Evolutionary conservation across 768 basidiomycete genomes (phyloP).

Genomic region (Cytidiella melzeri): DNA sequence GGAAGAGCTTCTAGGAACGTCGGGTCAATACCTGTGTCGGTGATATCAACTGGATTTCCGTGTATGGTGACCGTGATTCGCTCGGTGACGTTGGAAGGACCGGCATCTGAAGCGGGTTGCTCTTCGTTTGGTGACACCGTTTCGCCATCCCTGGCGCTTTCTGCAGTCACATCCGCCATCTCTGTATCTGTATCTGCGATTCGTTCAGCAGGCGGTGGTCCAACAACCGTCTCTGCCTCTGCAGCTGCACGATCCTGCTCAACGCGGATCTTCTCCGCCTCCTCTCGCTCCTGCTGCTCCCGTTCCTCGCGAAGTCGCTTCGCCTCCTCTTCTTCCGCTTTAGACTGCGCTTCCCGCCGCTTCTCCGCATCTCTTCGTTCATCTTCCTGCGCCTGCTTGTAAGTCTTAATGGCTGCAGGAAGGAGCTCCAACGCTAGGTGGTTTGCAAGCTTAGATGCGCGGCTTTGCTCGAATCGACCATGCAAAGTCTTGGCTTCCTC

Average conservation of each 20-base stretch:
- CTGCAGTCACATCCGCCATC: slow-evolving; percentile 38
- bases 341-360: slow-evolving; percentile 41
- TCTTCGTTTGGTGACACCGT: background rate
- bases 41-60: slow-evolving; percentile 92
- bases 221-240: slow-evolving; percentile 14
- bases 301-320: slow-evolving; percentile 31
- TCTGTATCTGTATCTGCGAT: slow-evolving; percentile 39
- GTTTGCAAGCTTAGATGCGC: slow-evolving; percentile 59
- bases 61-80: slow-evolving; percentile 88
- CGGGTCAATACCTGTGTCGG: slow-evolving; percentile 96
- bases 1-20: slow-evolving; percentile 97
- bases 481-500: slow-evolving; percentile 84
- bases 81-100: slow-evolving; percentile 36
- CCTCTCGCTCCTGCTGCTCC: slow-evolving; percentile 28
- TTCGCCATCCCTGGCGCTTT: slow-evolving; percentile 6
- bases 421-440: slow-evolving; percentile 71
- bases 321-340: slow-evolving; percentile 44
- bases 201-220: background rate
- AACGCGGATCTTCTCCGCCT: slow-evolving; percentile 21
- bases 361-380: slow-evolving; percentile 33
- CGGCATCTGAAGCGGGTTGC: slow-evolving; percentile 11
- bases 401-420: slow-evolving; percentile 70
- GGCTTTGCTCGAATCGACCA: slow-evolving; percentile 64
- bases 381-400: slow-evolving; percentile 30
- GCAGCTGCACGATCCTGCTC: slow-evolving; percentile 27